A percentile compares a stretch with the other conserved stretches of the same genome.
phyloP scores from a whole-genome alignment of 2,329 filamentous ascomycete genomes.

The Colletotrichum magnum region DNA sequence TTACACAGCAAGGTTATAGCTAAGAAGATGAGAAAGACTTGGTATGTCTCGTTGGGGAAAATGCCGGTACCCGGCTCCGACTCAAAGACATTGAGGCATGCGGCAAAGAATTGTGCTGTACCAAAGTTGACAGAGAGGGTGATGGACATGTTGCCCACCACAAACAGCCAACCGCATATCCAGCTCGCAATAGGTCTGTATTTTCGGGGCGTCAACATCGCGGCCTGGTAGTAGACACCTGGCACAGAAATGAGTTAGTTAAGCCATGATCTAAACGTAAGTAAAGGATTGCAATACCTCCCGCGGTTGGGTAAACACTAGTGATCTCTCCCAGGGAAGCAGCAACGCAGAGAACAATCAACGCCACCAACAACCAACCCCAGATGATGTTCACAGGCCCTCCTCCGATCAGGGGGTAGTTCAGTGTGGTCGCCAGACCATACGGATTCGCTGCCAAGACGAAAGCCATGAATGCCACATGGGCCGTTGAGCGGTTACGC shows the following conservation, averaged over 20 bases:
- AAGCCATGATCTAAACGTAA: conserved; percentile 24
- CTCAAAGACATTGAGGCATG: conserved; percentile 70
- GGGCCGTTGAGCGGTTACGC: conserved; percentile 76
- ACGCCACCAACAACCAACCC: conserved; percentile 79
- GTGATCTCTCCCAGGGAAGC: conserved; percentile 81
- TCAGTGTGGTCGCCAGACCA: conserved; percentile 78
- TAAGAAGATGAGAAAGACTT: conserved; percentile 81
- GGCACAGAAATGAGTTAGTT: conserved; percentile 12
- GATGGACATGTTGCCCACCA: conserved; percentile 86
- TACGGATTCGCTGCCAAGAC: conserved; percentile 83
- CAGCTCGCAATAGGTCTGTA: conserved; percentile 77
- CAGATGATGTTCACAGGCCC: conserved; percentile 80
- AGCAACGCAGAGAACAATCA: conserved; percentile 80
- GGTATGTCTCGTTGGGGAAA: conserved; percentile 69
- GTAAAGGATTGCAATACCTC: conserved; percentile 59
- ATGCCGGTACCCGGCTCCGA: conserved; percentile 58
- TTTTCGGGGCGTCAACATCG: conserved; percentile 75
- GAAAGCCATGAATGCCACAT: conserved; percentile 83
- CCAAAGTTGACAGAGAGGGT: conserved; percentile 85
- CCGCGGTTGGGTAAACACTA: conserved; percentile 80
- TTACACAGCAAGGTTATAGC: conserved; percentile 76
- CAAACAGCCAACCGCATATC: conserved; percentile 82
- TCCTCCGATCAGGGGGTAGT: conserved; percentile 76
- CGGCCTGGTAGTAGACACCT: conserved; percentile 82
- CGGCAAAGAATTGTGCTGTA: conserved; percentile 75